Percentiles rank a stretch among this genome's conserved stretches.
These are phyloP conservation scores for Coemansia sp. DNA, from an alignment of 192 early-diverging fungal genomes.

Conservation along the genomic window DNA sequence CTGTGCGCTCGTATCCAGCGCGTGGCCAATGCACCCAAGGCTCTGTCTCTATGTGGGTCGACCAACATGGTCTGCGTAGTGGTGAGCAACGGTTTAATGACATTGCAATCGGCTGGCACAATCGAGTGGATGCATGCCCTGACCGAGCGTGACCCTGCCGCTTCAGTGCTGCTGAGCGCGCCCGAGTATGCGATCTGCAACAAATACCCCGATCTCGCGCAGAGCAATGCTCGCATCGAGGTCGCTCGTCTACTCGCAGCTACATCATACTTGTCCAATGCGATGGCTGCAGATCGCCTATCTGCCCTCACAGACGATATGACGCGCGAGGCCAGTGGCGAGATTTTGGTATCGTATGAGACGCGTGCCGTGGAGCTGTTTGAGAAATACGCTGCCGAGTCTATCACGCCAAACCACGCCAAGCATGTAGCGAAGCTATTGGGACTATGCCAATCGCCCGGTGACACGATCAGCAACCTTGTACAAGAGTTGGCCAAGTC, in stretches of 20 bases:
- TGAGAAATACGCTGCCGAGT: constrained; percentile 24
- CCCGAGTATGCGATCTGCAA: constrained; percentile 11
- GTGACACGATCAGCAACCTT: constrained; percentile 23
- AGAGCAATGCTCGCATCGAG: constrained; percentile 23
- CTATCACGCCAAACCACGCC: constrained; percentile 17
- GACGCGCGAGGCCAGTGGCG: constrained; percentile 37
- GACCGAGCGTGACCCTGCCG: constrained; percentile 21
- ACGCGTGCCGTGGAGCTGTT: constrained; percentile 46
- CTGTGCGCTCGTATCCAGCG: constrained; percentile 52
- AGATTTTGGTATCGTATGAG: constrained; percentile 45
- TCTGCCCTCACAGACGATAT: constrained; percentile 30
- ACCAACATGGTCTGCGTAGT: constrained; percentile 43
- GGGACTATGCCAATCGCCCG: constrained; percentile 24
- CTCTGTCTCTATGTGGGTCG: constrained; percentile 33
- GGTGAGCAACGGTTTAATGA: constrained; percentile 16
- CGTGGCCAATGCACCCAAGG: constrained; percentile 25
- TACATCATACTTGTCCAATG: constrained; percentile 17
- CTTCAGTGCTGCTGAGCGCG: constrained; percentile 35
- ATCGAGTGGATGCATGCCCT: constrained; percentile 47
- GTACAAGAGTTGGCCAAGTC: constrained; percentile 33
- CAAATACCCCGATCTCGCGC: constrained; percentile 31
- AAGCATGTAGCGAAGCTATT: constrained; percentile 24
- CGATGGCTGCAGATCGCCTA: constrained; percentile 17
- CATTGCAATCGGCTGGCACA: constrained; percentile 30
- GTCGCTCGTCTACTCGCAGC: constrained; percentile 31